phyloP scores from a whole-genome alignment of 495 filamentous ascomycete species.

The Viridothelium virens region DNA sequence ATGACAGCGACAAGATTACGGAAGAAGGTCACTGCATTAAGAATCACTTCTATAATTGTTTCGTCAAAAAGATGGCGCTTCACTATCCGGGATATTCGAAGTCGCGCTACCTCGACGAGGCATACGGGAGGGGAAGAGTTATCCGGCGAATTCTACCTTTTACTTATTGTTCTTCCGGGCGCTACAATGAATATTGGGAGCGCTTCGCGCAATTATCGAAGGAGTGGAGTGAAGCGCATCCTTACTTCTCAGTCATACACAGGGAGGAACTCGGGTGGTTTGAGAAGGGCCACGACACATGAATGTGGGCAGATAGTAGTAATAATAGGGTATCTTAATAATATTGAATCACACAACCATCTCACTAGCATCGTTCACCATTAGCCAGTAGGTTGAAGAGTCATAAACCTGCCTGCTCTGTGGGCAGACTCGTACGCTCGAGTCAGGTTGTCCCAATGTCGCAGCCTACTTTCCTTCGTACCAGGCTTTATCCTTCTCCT shows the following conservation, averaged over 20 bases:
- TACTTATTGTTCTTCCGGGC: too few relatives aligned
- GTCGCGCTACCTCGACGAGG: constrained; percentile 3
- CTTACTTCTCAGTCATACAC: constrained; percentile 2
- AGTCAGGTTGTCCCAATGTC: too few relatives aligned
- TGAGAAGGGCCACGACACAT: neutral
- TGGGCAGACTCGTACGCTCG: too few relatives aligned
- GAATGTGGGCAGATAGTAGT: too few relatives aligned
- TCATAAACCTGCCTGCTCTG: too few relatives aligned
- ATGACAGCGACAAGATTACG: neutral
- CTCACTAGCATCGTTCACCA: too few relatives aligned
- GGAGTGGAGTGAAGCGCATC: neutral
- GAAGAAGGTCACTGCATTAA: neutral
- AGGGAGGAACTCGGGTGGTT: neutral
- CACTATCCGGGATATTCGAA: constrained; percentile 2
- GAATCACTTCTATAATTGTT: neutral
- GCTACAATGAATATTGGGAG: neutral
- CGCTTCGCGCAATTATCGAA: neutral
- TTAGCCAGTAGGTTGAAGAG: too few relatives aligned
- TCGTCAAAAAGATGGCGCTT: neutral
- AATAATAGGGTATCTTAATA: too few relatives aligned
- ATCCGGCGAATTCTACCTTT: neutral
- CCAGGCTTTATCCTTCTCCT: neutral
- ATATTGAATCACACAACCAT: too few relatives aligned
- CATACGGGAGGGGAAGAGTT: neutral
- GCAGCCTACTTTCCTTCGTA: neutral